Evolutionary conservation across 306 rosid species (phyloP).

Genomic region (Begonia peltatifolia): DNA sequence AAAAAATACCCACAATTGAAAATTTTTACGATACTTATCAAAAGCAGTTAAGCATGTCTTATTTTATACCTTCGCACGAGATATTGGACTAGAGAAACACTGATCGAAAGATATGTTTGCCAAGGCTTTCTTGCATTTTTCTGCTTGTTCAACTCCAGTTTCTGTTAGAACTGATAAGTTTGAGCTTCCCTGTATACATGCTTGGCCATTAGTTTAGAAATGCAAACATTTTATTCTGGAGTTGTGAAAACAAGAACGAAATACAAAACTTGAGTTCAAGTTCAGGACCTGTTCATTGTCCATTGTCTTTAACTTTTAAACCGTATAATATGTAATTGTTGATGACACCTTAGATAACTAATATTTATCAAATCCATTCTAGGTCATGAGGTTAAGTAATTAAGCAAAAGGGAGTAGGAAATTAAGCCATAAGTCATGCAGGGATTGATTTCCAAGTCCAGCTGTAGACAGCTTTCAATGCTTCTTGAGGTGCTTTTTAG

Average conservation of each 20-base stretch:
- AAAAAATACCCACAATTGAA: constrained; percentile 14
- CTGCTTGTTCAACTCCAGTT: constrained; percentile 52
- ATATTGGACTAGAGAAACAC: constrained; percentile 65
- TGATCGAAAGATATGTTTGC: constrained; percentile 38
- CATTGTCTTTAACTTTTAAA: too few species aligned
- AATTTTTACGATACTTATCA: not conserved
- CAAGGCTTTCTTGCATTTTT: constrained; percentile 47
- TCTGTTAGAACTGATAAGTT: constrained; percentile 52
- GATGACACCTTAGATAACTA: too few species aligned
- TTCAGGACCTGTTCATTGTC: too few species aligned
- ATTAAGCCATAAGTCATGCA: too few species aligned
- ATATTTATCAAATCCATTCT: too few species aligned
- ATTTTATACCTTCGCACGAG: constrained; percentile 55
- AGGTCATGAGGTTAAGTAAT: too few species aligned
- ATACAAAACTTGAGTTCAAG: not conserved
- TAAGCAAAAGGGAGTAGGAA: too few species aligned
- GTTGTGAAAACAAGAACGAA: not conserved
- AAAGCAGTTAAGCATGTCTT: too few species aligned
- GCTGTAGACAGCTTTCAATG: too few species aligned
- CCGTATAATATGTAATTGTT: too few species aligned
- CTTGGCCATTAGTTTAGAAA: constrained; percentile 4
- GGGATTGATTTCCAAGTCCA: too few species aligned
- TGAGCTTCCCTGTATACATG: constrained; percentile 37
- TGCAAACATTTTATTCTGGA: not conserved
- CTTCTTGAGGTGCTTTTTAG: too few species aligned